Conservation (phyloP, 176 grass and related monocot genomes). For the Avena eriantha region DNA sequence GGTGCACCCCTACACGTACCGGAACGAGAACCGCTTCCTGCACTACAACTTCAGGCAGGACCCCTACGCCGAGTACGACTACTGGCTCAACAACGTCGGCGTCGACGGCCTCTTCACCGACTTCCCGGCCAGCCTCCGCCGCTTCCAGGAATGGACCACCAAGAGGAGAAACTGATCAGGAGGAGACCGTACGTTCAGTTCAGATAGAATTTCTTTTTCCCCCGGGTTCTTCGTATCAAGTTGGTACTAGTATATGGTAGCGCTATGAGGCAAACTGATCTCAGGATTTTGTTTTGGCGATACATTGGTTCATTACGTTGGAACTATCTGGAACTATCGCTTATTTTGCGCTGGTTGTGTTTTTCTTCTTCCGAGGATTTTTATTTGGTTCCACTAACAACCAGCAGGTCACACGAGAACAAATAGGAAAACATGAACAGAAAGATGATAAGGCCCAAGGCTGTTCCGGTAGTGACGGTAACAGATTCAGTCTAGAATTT, state of each 20-base stretch:
- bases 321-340: no score
- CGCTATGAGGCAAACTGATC: background rate
- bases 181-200: background rate
- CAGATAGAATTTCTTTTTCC: background rate
- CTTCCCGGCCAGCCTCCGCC: slow-evolving; percentile 58
- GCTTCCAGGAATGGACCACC: slow-evolving; percentile 49
- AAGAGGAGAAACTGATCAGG: slow-evolving; percentile 13
- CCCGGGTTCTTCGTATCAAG: background rate
- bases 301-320: background rate
- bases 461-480: background rate
- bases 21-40: slow-evolving; percentile 65
- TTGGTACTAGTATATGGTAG: background rate
- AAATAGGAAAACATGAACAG: background rate
- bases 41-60: slow-evolving; percentile 61
- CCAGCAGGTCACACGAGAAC: background rate
- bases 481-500: no score
- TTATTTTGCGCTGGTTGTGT: background rate
- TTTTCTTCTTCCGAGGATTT: background rate
- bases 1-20: slow-evolving; percentile 65
- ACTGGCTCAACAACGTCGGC: slow-evolving; percentile 53
- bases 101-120: slow-evolving; percentile 65
- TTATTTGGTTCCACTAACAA: background rate
- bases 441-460: background rate
- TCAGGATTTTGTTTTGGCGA: background rate
- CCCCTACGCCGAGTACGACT: slow-evolving; percentile 63